These are phyloP conservation scores for Pseudogymnoascus sp. DNA, from an alignment of 2,329 filamentous ascomycete species.

Conservation along the genomic window DNA sequence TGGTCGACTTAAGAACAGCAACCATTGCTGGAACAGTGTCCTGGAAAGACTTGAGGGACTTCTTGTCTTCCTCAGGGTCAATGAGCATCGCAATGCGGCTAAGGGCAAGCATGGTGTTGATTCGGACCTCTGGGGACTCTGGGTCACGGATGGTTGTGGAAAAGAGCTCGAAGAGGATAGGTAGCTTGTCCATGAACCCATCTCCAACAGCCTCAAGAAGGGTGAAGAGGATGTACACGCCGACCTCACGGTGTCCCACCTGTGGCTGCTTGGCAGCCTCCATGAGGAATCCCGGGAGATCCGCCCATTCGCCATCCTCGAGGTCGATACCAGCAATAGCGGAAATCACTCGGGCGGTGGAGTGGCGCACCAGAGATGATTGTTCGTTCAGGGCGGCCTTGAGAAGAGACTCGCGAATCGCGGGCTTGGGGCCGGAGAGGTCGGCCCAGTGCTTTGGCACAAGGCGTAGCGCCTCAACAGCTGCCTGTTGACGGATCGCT, in stretches of 20 bases:
- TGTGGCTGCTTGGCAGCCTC: slow-evolving; percentile 69
- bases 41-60: slow-evolving; percentile 68
- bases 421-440: slow-evolving; percentile 67
- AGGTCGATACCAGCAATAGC: slow-evolving; percentile 81
- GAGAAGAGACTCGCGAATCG: slow-evolving; percentile 74
- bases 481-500: slow-evolving; percentile 78
- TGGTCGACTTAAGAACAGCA: slow-evolving; percentile 74
- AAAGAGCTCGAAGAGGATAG: slow-evolving; percentile 76
- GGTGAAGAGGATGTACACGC: slow-evolving; percentile 87
- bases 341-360: slow-evolving; percentile 79
- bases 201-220: slow-evolving; percentile 83
- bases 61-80: slow-evolving; percentile 75
- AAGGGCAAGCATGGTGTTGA: slow-evolving; percentile 89
- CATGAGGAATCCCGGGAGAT: slow-evolving; percentile 71
- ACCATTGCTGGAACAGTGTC: slow-evolving; percentile 81
- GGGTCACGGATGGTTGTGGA: slow-evolving; percentile 80
- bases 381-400: slow-evolving; percentile 76
- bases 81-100: slow-evolving; percentile 82
- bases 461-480: slow-evolving; percentile 79
- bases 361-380: slow-evolving; percentile 70
- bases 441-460: slow-evolving; percentile 79
- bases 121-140: slow-evolving; percentile 82
- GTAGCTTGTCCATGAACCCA: slow-evolving; percentile 72
- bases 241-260: slow-evolving; percentile 77
- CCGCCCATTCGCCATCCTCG: slow-evolving; percentile 75